Conservation (phyloP, 805 yeast species). For the Zygosaccharomyces lentus region DNA sequence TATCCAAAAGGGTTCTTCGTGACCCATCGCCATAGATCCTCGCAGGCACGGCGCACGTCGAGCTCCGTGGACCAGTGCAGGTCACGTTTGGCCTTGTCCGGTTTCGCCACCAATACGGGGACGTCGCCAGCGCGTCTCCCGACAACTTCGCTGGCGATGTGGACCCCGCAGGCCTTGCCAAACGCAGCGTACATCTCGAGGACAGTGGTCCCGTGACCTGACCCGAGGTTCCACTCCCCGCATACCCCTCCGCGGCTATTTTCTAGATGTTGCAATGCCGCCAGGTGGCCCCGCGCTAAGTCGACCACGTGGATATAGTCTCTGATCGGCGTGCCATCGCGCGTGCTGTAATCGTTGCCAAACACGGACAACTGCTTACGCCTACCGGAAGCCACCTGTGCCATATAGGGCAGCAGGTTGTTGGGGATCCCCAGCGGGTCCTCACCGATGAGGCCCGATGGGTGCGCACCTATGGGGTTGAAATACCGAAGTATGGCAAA, state of each 20-base stretch:
- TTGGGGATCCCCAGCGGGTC: conserved; percentile 77
- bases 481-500: conserved; percentile 69
- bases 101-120: conserved; percentile 65
- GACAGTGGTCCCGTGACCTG: conserved; percentile 78
- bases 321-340: conserved; percentile 77
- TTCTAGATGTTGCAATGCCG: conserved; percentile 57
- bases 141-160: conserved; percentile 60
- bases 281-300: conserved; percentile 70
- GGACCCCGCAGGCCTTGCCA: conserved; percentile 57
- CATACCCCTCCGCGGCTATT: conserved; percentile 37
- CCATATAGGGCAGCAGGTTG: conserved; percentile 68
- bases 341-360: conserved; percentile 65
- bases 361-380: conserved; percentile 62
- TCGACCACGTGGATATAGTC: conserved; percentile 82
- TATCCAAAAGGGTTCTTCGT: conserved; percentile 63
- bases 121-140: conserved; percentile 76
- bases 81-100: conserved; percentile 61
- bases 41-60: conserved; percentile 58
- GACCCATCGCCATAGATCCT: conserved; percentile 77
- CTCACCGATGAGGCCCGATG: conserved; percentile 75
- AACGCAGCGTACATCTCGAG: conserved; percentile 65
- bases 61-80: conserved; percentile 59
- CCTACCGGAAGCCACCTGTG: conserved; percentile 73
- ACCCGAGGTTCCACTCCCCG: conserved; percentile 80
- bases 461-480: conserved; percentile 85